Conservation (phyloP, 2,329 filamentous ascomycete genomes). For the Trichoderma brevicompactum region DNA sequence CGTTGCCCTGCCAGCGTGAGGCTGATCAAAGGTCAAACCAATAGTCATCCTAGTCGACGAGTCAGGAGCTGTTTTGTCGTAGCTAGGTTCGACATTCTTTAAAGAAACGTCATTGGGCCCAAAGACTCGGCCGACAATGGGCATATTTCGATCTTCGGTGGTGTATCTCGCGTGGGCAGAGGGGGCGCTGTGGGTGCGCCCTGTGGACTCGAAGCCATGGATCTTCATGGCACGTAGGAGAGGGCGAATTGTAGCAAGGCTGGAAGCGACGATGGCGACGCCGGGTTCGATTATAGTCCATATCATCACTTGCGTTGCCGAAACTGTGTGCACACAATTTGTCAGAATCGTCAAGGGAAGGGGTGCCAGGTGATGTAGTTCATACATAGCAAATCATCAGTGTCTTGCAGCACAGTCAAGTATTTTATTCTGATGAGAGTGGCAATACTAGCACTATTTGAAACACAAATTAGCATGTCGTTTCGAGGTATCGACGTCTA, state of each 20-base stretch:
- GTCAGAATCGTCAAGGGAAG: neutral
- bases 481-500: neutral
- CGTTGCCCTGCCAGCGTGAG: slow-evolving; percentile 16
- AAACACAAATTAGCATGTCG: slow-evolving; percentile 27
- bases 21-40: slow-evolving; percentile 33
- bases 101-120: slow-evolving; percentile 47
- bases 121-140: slow-evolving; percentile 39
- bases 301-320: slow-evolving; percentile 57
- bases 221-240: slow-evolving; percentile 55
- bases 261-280: slow-evolving; percentile 59
- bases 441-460: slow-evolving; percentile 54
- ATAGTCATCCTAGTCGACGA: slow-evolving; percentile 17
- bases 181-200: slow-evolving; percentile 41
- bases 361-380: slow-evolving; percentile 29
- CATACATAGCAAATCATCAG: slow-evolving; percentile 55
- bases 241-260: slow-evolving; percentile 59
- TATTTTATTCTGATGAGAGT: slow-evolving; percentile 58
- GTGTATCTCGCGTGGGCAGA: slow-evolving; percentile 37
- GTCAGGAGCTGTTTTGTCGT: slow-evolving; percentile 19
- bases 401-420: slow-evolving; percentile 50
- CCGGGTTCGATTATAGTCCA: slow-evolving; percentile 63
- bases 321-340: slow-evolving; percentile 40
- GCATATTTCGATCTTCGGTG: slow-evolving; percentile 35
- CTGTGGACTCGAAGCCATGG: slow-evolving; percentile 51
- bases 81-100: slow-evolving; percentile 35